phyloP scores from a whole-genome alignment of 1,284 basidiomycete species.

The Boletus semigastroideus region DNA sequence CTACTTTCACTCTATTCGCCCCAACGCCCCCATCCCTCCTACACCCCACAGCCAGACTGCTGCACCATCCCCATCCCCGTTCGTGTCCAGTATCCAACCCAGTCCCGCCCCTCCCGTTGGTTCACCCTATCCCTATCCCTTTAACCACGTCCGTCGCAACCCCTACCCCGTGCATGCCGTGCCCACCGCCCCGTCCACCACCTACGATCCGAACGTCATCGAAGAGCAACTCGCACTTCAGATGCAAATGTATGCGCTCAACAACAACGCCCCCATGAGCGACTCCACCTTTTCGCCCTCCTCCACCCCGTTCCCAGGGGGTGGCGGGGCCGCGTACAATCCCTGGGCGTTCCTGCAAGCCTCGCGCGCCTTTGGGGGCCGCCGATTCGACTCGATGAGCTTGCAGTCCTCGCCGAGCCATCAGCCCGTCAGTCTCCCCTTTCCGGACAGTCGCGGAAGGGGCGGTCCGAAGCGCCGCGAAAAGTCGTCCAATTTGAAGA shows the following conservation, averaged over 20 bases:
- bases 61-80: conserved; percentile 66
- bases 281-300: conserved; percentile 74
- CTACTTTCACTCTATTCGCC: conserved; percentile 57
- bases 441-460: conserved; percentile 38
- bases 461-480: conserved; percentile 39
- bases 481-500: conserved; percentile 37
- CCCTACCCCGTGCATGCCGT: conserved; percentile 37
- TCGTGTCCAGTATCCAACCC: conserved; percentile 45
- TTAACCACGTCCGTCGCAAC: conserved; percentile 64
- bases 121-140: conserved; percentile 76
- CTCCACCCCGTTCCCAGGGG: conserved; percentile 62
- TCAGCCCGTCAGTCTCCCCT: conserved; percentile 60
- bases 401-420: conserved; percentile 75
- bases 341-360: conserved; percentile 67
- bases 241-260: conserved; percentile 75
- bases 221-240: conserved; percentile 68
- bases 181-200: conserved; percentile 44
- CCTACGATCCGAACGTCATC: conserved; percentile 53
- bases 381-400: conserved; percentile 46
- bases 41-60: conserved; percentile 73
- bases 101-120: conserved; percentile 56
- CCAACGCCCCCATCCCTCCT: conserved; percentile 71
- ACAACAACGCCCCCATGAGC: conserved; percentile 58
- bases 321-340: conserved; percentile 59
- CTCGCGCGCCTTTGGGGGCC: conserved; percentile 42